phyloP scores from a whole-genome alignment of 2,329 filamentous ascomycete genomes.

The Fusarium sp. region DNA sequence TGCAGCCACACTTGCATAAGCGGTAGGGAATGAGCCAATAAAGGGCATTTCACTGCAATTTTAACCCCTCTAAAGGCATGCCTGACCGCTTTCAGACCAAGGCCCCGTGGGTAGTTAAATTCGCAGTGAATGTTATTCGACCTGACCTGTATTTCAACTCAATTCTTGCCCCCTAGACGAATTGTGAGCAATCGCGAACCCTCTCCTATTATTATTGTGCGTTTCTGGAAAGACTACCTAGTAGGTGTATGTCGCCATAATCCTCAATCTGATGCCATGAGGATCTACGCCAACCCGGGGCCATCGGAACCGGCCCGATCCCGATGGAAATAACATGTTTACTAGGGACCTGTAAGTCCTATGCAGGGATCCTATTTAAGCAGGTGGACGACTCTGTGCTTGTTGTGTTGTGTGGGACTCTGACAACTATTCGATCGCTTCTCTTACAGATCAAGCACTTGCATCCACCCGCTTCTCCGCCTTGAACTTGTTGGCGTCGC shows the following conservation, averaged over 20 bases:
- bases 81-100: no score
- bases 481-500: constrained; percentile 36
- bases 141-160: no score
- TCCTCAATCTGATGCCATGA: constrained; percentile 3
- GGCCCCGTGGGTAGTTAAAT: no score
- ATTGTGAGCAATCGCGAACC: background rate
- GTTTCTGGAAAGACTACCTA: background rate
- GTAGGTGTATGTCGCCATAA: constrained; percentile 17
- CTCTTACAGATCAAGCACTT: background rate
- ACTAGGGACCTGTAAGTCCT: no score
- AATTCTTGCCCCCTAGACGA: background rate
- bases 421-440: no score
- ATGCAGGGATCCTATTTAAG: background rate
- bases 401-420: no score
- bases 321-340: background rate
- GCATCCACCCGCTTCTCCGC: constrained; percentile 19
- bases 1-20: no score
- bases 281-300: constrained; percentile 2
- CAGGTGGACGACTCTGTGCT: background rate
- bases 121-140: no score
- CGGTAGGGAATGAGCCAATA: no score
- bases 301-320: background rate
- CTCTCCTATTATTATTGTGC: no score
- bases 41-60: no score
- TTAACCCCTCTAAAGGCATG: no score